Conservation (phyloP, 2,329 filamentous ascomycete species). For the Aschersonia sp. region DNA sequence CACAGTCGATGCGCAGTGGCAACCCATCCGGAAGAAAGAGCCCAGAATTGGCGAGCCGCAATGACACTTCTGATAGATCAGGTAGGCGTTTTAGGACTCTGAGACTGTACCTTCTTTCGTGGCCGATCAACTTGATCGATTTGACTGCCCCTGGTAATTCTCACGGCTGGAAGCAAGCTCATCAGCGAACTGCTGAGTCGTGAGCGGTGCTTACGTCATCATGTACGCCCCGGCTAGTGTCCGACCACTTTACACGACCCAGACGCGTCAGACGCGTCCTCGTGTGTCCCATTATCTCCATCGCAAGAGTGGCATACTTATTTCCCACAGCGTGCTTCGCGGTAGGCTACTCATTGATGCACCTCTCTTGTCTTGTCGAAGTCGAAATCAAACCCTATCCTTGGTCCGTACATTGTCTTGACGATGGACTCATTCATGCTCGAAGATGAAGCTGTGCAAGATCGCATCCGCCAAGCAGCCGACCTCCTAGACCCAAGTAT, state of each 20-base stretch:
- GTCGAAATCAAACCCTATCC: background rate
- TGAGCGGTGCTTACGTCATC: background rate
- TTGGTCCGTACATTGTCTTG: background rate
- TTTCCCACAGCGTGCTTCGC: too few species aligned
- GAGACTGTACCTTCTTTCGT: too few species aligned
- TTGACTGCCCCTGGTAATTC: too few species aligned
- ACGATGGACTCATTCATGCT: slow-evolving; percentile 60
- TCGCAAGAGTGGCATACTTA: background rate
- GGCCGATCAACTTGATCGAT: too few species aligned
- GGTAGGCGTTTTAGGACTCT: too few species aligned
- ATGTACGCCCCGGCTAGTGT: background rate
- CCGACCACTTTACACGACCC: slow-evolving; percentile 3
- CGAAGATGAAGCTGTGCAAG: slow-evolving; percentile 69
- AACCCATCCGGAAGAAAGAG: too few species aligned
- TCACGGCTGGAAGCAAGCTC: too few species aligned
- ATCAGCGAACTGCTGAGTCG: background rate
- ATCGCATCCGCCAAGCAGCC: slow-evolving; percentile 74
- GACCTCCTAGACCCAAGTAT: slow-evolving; percentile 90
- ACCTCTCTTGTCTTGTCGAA: too few species aligned
- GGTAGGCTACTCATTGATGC: too few species aligned
- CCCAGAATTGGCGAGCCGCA: too few species aligned
- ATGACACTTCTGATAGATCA: too few species aligned
- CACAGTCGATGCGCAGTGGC: too few species aligned
- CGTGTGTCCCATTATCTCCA: background rate
- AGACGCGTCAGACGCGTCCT: slow-evolving; percentile 1